Evolutionary conservation across 805 yeast species (phyloP), one percentile per base, ranked within the genome.

Genomic region (Metschnikowia henanensis): DNA sequence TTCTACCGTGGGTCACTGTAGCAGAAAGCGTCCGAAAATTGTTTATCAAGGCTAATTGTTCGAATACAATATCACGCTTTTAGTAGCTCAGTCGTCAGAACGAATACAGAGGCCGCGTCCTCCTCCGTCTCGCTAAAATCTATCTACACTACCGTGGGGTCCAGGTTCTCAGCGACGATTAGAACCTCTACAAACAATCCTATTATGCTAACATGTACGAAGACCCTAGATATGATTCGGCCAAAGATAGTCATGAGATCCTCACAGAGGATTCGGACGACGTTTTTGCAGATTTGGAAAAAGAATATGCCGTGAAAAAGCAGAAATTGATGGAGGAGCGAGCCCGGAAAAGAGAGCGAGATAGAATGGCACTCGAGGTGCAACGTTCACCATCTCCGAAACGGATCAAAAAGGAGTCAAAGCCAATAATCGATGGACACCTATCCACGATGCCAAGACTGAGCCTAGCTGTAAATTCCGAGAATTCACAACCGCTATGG

Each of bases 241-340:
- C 44, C 7, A 29, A 33, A 6, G 53, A 57, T 21, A 51, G 58
- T 1, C 62, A 63, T 7, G 70, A 66, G 30, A 54, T 58, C 12
- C 58, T 68, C 15, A 71, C 75, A 1, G 71, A 61, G 28, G 68
- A 62, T 30, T 67, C 72, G 2, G 64, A 60, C 13, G 74, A 71
- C 37, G 75, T 66, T 25, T 46, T 67, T 15, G 59, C 61, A 0
- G 69, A 70, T 43, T 47, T 71, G 17, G 60, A 64, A 40, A 71
- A 71, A 47, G 74, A 70, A 44, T 70, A 46, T 31, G 59, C 54
- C 16, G 59, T 49, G 58, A 61, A 35, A 29, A 64, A 25, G 54
- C 59, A 47, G 30, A 43, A 41, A 32, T 37, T 54, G 31, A 34
- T 54, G 13, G 56, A 47, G 37, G 55, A 57, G 38, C 47, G 52